Evolutionary conservation across 495 filamentous ascomycete species (phyloP).

Genomic region (Talaromyces liani): DNA sequence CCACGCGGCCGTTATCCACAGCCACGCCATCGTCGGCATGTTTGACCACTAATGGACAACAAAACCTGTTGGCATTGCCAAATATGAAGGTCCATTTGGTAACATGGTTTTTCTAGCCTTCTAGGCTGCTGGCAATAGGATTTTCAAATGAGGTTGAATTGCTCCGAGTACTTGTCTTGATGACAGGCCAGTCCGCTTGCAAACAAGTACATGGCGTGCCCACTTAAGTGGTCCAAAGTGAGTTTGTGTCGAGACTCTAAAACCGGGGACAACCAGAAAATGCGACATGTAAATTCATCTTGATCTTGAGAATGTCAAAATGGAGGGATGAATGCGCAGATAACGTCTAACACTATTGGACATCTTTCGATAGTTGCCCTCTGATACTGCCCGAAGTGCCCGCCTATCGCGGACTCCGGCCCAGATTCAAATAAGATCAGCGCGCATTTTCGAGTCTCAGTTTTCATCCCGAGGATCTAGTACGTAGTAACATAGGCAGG

Average conservation of each 20-base stretch:
- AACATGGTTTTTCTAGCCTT: background rate
- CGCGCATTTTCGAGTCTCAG: background rate
- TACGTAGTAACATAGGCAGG: background rate
- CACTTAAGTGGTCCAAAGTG: background rate
- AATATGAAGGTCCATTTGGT: background rate
- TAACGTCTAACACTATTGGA: background rate
- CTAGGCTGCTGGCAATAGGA: background rate
- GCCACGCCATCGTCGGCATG: background rate
- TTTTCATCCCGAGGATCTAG: background rate
- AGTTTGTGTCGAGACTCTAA: background rate
- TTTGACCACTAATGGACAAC: background rate
- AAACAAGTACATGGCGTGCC: no score
- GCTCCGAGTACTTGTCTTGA: background rate
- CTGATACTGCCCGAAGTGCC: background rate
- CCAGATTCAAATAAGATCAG: background rate
- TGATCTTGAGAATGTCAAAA: background rate
- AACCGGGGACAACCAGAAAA: background rate
- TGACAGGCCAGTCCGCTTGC: background rate
- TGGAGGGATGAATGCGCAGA: background rate
- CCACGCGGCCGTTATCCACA: background rate
- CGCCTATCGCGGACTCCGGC: background rate
- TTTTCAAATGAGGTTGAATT: background rate
- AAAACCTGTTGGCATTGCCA: no score
- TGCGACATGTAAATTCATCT: background rate
- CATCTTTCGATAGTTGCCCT: background rate